A percentile compares a stretch with the other conserved stretches of the same genome.
Evolutionary conservation across 345 rosid species (phyloP).

Genomic region (Lumnitzera racemosa): DNA sequence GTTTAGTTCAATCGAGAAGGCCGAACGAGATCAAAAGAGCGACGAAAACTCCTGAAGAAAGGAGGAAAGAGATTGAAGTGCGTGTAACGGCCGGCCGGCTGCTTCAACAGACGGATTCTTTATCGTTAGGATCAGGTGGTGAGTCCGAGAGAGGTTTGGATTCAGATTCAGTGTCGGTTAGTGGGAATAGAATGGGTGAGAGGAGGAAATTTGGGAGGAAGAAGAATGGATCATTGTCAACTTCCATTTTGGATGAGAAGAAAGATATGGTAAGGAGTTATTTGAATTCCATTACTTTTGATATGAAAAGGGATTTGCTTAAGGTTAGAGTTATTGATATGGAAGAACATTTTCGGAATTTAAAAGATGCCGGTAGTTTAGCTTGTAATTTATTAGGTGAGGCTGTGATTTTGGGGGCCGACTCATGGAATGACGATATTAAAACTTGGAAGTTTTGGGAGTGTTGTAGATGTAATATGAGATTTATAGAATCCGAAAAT

Average conservation of each 20-base stretch:
- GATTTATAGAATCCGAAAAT: conserved; percentile 51
- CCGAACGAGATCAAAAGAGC: conserved; percentile 95
- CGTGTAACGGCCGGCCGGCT: conserved; percentile 86
- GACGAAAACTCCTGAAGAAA: conserved; percentile 81
- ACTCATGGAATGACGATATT: conserved; percentile 37
- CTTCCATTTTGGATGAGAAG: conserved; percentile 24
- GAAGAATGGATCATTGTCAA: conserved; percentile 41
- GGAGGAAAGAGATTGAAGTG: conserved; percentile 93
- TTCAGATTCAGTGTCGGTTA: conserved; percentile 26
- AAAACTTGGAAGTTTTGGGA: conserved; percentile 79
- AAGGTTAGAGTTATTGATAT: conserved; percentile 52
- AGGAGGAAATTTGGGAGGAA: conserved; percentile 60
- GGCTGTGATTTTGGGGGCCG: conserved; percentile 24
- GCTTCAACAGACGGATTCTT: conserved; percentile 70
- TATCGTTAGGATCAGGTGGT: conserved; percentile 21
- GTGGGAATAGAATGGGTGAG: conserved; percentile 57
- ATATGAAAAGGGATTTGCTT: conserved; percentile 53
- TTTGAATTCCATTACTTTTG: conserved; percentile 64
- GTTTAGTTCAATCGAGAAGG: conserved; percentile 62
- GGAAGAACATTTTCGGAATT: conserved; percentile 46
- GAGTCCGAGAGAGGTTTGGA: conserved; percentile 46
- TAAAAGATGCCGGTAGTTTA: conserved; percentile 63
- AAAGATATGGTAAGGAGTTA: conserved; percentile 55
- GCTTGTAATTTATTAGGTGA: conserved; percentile 54
- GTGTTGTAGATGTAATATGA: conserved; percentile 61